Evolutionary conservation across 495 filamentous ascomycete genomes (phyloP).

Genomic region (Hypomontagnella submonticulosa): DNA sequence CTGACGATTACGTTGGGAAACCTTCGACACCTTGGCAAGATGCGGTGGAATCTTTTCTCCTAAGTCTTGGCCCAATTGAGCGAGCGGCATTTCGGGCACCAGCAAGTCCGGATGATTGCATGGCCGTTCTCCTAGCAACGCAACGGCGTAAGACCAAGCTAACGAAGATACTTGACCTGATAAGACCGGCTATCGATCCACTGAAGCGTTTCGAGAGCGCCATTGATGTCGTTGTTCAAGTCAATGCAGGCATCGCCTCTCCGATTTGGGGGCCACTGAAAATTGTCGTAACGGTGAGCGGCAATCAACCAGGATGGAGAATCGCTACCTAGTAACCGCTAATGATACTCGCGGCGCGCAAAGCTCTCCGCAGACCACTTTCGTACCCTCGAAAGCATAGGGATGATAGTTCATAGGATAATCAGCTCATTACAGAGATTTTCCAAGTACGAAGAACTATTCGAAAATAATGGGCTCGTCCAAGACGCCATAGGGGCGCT

Average conservation of each 20-base stretch:
- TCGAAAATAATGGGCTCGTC: slow-evolving; percentile 34
- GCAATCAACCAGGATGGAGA: slow-evolving; percentile 1
- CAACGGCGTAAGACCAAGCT: slow-evolving; percentile 33
- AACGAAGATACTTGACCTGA: slow-evolving; percentile 30
- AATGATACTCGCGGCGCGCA: slow-evolving; percentile 2
- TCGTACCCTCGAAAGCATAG: slow-evolving; percentile 43
- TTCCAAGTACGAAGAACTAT: slow-evolving; percentile 44
- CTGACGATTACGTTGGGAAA: background rate
- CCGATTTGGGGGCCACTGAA: slow-evolving; percentile 38
- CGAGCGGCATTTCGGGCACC: slow-evolving; percentile 25
- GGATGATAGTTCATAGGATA: slow-evolving; percentile 42
- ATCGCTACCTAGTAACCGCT: slow-evolving; percentile 9
- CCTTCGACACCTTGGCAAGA: slow-evolving; percentile 27
- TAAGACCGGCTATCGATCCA: slow-evolving; percentile 33
- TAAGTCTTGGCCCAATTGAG: slow-evolving; percentile 21
- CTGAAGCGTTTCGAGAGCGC: slow-evolving; percentile 36
- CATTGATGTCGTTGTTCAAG: slow-evolving; percentile 38
- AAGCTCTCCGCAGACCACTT: slow-evolving; percentile 42
- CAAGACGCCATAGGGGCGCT: slow-evolving; percentile 44
- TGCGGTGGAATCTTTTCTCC: slow-evolving; percentile 34
- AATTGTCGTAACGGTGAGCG: slow-evolving; percentile 35
- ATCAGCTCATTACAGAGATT: slow-evolving; percentile 45
- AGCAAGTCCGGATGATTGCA: slow-evolving; percentile 32
- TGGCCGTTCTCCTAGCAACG: slow-evolving; percentile 30
- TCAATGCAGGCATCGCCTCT: slow-evolving; percentile 39